Percentiles rank a stretch among this genome's conserved stretches.
Conservation (phyloP, 257 asterid species). For the Solanum chiquidenum region DNA sequence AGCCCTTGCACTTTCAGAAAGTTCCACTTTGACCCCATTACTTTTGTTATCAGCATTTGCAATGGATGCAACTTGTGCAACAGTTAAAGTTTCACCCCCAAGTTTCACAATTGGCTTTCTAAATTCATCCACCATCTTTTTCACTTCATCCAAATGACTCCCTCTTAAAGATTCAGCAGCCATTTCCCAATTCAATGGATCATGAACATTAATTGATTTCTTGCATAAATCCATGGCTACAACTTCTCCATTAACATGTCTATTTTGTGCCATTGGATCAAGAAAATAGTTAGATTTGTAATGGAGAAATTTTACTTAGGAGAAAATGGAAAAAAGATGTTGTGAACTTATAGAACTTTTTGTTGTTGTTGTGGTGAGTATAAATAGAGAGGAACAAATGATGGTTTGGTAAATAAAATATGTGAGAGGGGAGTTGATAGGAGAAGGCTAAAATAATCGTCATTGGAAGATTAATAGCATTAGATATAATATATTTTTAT, state of each 20-base stretch:
- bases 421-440: no score
- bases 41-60: background rate
- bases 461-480: no score
- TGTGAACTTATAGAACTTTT: no score
- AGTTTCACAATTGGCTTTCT: background rate
- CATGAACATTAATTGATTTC: background rate
- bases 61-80: background rate
- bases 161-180: background rate
- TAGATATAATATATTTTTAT: no score
- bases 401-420: no score
- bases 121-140: background rate
- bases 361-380: background rate
- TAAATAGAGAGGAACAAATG: background rate
- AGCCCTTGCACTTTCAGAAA: background rate
- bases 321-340: background rate
- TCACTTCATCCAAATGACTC: background rate
- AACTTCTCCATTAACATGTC: no score
- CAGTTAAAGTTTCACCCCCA: background rate
- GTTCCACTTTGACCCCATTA: background rate
- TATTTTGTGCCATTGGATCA: no score
- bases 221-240: background rate
- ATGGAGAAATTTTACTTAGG: background rate
- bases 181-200: background rate
- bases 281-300: no score
- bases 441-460: no score